A percentile compares a stretch with the other conserved stretches of the same genome.
These are phyloP conservation scores for Fusarium sp. DNA, from an alignment of 2,329 filamentous ascomycete genomes.

Conservation along the genomic window DNA sequence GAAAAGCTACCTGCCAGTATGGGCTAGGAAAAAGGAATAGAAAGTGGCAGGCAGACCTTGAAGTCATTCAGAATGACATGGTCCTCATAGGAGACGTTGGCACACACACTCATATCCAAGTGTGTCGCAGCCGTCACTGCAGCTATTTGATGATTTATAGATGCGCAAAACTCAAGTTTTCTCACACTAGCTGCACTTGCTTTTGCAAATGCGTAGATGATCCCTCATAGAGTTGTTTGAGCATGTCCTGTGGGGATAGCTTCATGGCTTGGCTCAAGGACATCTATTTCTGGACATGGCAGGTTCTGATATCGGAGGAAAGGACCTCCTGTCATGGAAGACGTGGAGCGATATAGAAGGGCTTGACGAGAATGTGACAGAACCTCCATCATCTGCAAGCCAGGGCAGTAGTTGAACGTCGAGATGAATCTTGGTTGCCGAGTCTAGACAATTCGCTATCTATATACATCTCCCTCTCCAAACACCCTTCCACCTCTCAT, in stretches of 20 bases:
- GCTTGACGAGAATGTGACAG: neutral
- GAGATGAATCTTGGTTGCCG: neutral
- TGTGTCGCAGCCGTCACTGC: neutral
- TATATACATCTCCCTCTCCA: neutral
- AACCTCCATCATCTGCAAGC: neutral
- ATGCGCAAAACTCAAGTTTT: neutral
- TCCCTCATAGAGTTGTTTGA: neutral
- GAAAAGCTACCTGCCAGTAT: too few species aligned
- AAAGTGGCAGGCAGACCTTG: neutral
- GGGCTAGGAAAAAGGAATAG: neutral
- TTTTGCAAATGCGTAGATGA: neutral
- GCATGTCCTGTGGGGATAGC: neutral
- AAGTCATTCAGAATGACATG: neutral
- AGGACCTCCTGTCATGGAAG: neutral
- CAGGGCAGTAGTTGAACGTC: neutral
- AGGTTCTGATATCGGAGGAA: neutral
- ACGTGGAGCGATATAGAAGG: neutral
- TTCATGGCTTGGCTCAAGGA: neutral
- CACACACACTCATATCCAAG: neutral
- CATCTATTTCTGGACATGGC: neutral
- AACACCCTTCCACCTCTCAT: constrained; percentile 7
- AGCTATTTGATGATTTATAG: neutral
- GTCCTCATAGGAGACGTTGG: neutral
- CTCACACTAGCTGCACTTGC: neutral
- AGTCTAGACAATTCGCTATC: neutral